Base-by-base conservation (phyloP, 331 rosid genomes). In the Cydonia oblonga region DNA sequence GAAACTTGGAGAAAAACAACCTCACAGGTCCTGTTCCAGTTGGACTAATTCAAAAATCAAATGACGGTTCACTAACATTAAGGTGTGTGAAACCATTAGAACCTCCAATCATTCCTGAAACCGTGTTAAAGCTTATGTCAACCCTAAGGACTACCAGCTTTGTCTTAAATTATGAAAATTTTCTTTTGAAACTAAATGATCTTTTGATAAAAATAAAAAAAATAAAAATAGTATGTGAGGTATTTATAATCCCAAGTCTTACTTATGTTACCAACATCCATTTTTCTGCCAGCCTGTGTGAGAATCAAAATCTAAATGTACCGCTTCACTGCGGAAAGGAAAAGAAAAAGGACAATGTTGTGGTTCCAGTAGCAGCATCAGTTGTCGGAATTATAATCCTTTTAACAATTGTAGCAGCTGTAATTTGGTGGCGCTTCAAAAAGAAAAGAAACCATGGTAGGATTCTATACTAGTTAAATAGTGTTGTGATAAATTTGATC, bases 1-100 rank as follows among this genome's bases (percentile, higher is more conserved):
- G 91, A 86, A 86, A 86, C 79, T 82, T 90, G 63, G 77, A 51
- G 24, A 76, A 79, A 19, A 90, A 87, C 75, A 80, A 83, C 4
- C 79, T 90, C 54, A 81, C 74, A 24, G 86, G 91, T 20, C 26
- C 74, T 8, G 60, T 88, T 64, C 90, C 96, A 1, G 26, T 4
- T 15, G 74, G 66, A 68, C 85, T 90, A 5, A 18, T 40, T 84
- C 69, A 83, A 18, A 81, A 69, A 80, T 77, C 81, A 28, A 76
- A 73, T 13, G 24, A 70, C 19, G 87, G 87, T 69, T 68, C 54
- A 62, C 69, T 87, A 65, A 66, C 83, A 61, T 63, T 87, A 74
- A 83, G 92, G 90, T 89, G 66, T 51, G 56, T 58, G 54, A 24
- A 26, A 51, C 46, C 19, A n/a, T 54, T 20, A 54, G 8, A 49